Percentiles rank a stretch among this genome's conserved stretches.
Evolutionary conservation across 164 flowering plant species (phyloP).

Genomic region (Dillenia turbinata): DNA sequence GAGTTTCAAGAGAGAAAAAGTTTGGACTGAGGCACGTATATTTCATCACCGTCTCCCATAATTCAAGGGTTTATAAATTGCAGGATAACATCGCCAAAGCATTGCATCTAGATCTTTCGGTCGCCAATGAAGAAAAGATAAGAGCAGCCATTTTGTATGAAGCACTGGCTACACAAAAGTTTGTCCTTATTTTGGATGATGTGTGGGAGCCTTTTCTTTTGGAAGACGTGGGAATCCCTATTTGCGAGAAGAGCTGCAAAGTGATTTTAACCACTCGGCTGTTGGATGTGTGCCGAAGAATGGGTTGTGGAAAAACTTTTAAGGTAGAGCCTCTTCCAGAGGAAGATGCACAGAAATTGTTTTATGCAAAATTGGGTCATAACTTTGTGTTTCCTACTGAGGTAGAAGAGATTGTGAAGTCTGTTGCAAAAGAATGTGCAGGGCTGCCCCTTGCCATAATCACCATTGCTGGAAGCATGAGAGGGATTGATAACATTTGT

Average conservation of each 20-base stretch:
- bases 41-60: conserved; percentile 5
- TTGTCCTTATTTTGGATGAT: conserved; percentile 11
- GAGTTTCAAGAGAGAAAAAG: no score
- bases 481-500: not conserved
- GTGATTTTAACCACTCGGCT: conserved; percentile 10
- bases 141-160: conserved; percentile 5
- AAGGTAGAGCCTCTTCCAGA: conserved; percentile 5
- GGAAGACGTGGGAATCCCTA: conserved; percentile 5
- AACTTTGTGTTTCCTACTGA: not conserved
- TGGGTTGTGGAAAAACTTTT: conserved; percentile 1
- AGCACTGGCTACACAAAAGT: not conserved
- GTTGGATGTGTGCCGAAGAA: conserved; percentile 6
- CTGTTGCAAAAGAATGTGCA: conserved; percentile 1
- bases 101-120: not conserved
- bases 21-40: not conserved
- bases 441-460: conserved; percentile 9
- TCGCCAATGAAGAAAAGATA: conserved; percentile 4
- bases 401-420: conserved; percentile 1
- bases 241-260: not conserved
- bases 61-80: conserved; percentile 1
- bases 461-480: conserved; percentile 1
- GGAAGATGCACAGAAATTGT: conserved; percentile 6
- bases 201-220: conserved; percentile 9
- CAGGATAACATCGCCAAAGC: conserved; percentile 5
- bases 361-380: not conserved